Percentiles rank a stretch among this genome's conserved stretches.
Conservation (phyloP, 345 rosid species). For the Ceriops zippeliana region DNA sequence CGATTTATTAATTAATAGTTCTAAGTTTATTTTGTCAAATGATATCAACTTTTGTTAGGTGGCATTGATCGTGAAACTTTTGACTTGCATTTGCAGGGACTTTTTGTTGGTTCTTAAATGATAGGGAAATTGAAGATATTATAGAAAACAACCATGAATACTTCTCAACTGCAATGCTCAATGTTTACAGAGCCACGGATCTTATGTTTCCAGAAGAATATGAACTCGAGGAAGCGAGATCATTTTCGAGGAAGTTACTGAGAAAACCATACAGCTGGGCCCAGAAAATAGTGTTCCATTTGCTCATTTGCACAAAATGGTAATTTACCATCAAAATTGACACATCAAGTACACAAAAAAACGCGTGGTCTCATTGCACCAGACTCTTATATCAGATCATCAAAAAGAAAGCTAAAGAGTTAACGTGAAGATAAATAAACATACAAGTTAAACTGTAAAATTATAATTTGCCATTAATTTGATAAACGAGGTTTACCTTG, state of each 20-base stretch:
- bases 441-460: too few species aligned
- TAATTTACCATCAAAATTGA: not conserved
- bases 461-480: too few species aligned
- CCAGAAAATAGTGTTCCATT: not conserved
- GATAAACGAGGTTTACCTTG: too few species aligned
- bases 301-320: slow-evolving; percentile 20
- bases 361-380: too few species aligned
- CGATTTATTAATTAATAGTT: not conserved
- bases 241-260: slow-evolving; percentile 36
- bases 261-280: slow-evolving; percentile 20
- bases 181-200: slow-evolving; percentile 54
- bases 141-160: slow-evolving; percentile 30
- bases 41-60: too few species aligned
- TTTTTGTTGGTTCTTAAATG: slow-evolving; percentile 54
- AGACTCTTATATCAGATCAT: too few species aligned
- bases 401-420: too few species aligned
- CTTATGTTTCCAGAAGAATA: slow-evolving; percentile 54
- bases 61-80: too few species aligned
- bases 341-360: too few species aligned
- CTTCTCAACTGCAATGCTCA: slow-evolving; percentile 37
- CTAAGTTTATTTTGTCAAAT: not conserved
- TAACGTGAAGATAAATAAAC: too few species aligned
- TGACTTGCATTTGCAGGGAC: slow-evolving; percentile 32
- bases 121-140: slow-evolving; percentile 28
- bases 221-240: slow-evolving; percentile 49